Conservation (phyloP, 306 rosid species). For the Cucumis melo region DNA sequence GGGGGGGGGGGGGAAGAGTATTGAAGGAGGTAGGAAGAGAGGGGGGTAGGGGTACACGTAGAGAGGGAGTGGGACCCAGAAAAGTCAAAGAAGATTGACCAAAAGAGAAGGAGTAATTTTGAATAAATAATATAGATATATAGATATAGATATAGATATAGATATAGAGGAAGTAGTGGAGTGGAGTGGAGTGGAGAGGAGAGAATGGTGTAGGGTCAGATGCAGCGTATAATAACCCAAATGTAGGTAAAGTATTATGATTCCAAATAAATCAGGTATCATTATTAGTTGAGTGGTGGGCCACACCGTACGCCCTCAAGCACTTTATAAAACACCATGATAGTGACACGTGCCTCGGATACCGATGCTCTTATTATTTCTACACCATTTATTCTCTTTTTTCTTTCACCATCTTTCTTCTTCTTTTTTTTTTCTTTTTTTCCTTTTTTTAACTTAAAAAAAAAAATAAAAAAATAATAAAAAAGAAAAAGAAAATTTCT, state of each 20-base stretch:
- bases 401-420: too few species aligned
- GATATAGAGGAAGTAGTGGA: too few species aligned
- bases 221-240: slow-evolving; percentile 5
- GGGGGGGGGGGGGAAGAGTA: too few species aligned
- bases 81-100: background rate
- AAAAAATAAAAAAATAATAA: too few species aligned
- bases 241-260: slow-evolving; percentile 5
- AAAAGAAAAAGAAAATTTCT: too few species aligned
- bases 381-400: background rate
- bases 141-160: too few species aligned
- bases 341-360: slow-evolving; percentile 16
- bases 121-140: too few species aligned
- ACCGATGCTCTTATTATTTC: background rate
- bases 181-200: background rate
- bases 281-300: slow-evolving; percentile 8
- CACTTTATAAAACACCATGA: slow-evolving; percentile 6
- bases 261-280: slow-evolving; percentile 10
- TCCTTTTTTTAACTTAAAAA: too few species aligned
- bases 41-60: slow-evolving; percentile 1
- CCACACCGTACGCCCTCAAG: background rate
- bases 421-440: too few species aligned
- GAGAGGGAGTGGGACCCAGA: background rate
- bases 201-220: background rate
- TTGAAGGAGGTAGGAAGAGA: background rate
- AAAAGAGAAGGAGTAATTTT: background rate